Evolutionary conservation across 306 rosid genomes (phyloP).

Genomic region (Senna tora): DNA sequence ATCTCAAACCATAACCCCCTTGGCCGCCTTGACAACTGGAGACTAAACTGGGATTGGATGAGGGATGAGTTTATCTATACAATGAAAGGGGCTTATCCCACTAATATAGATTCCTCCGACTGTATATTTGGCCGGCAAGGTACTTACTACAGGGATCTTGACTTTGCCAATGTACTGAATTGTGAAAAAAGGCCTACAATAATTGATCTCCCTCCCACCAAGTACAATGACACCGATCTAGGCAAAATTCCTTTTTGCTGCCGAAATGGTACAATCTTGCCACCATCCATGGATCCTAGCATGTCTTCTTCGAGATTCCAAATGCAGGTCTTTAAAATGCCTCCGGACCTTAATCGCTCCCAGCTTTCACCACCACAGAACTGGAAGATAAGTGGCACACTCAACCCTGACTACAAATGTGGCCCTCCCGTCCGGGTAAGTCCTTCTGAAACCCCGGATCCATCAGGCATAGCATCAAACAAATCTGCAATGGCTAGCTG

Average conservation of each 20-base stretch:
- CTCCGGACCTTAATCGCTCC: constrained; percentile 77
- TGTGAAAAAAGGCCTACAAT: constrained; percentile 79
- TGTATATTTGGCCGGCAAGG: constrained; percentile 80
- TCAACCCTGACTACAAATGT: constrained; percentile 81
- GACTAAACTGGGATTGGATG: constrained; percentile 82
- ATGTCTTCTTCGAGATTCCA: constrained; percentile 80
- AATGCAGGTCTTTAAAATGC: constrained; percentile 84
- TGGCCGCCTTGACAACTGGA: constrained; percentile 94
- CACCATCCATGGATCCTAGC: constrained; percentile 69
- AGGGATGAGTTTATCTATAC: constrained; percentile 64
- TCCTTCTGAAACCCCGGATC: constrained; percentile 67
- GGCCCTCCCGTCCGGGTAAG: constrained; percentile 72
- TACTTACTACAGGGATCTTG: constrained; percentile 47
- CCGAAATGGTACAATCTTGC: constrained; percentile 87
- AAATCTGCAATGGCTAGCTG: constrained; percentile 79
- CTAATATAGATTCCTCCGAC: constrained; percentile 65
- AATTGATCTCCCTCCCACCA: constrained; percentile 75
- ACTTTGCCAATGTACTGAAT: constrained; percentile 71
- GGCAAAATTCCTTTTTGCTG: constrained; percentile 85
- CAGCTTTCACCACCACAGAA: constrained; percentile 69
- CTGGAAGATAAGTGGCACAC: constrained; percentile 73
- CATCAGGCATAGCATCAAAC: constrained; percentile 57
- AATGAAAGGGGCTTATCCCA: constrained; percentile 87
- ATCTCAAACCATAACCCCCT: constrained; percentile 74
- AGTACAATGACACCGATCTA: constrained; percentile 64